Conservation (phyloP, 2,329 filamentous ascomycete species). For the Microdochium paspali region DNA sequence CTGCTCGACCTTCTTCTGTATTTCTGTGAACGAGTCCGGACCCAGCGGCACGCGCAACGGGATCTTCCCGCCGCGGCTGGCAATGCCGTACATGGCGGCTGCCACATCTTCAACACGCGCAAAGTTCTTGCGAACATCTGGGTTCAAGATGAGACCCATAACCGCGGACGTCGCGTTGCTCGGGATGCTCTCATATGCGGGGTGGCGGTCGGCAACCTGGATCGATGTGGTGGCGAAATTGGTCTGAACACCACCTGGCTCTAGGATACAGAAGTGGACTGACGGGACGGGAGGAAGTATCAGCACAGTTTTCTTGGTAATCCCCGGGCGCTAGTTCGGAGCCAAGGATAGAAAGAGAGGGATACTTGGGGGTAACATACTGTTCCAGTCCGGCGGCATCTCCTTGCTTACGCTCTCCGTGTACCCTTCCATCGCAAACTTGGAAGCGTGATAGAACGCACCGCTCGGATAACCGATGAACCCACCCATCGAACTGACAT, state of each 20-base stretch:
- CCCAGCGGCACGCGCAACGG: conserved; percentile 32
- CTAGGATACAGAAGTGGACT: conserved; percentile 30
- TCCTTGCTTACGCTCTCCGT: conserved; percentile 35
- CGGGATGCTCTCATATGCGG: conserved; percentile 24
- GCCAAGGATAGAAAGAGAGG: conserved; percentile 5
- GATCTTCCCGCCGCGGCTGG: conserved; percentile 20
- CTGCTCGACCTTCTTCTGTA: background rate
- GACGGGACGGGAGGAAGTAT: too few species aligned
- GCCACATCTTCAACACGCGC: conserved; percentile 23
- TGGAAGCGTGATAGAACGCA: conserved; percentile 29
- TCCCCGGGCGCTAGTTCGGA: too few species aligned
- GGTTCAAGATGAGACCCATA: conserved; percentile 16
- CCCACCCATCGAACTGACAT: conserved; percentile 44
- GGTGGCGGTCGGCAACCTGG: conserved; percentile 24
- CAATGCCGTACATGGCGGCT: conserved; percentile 23
- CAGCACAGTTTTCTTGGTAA: too few species aligned
- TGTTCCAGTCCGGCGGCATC: conserved; percentile 30
- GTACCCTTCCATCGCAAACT: conserved; percentile 36
- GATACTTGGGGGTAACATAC: conserved; percentile 14
- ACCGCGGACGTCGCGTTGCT: conserved; percentile 12
- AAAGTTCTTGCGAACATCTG: conserved; percentile 16
- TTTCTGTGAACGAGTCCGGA: background rate
- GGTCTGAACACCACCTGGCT: conserved; percentile 30
- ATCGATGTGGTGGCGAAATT: conserved; percentile 18
- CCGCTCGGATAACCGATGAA: conserved; percentile 22